phyloP scores from a whole-genome alignment of 140 eudicot species.

The Ambrosia hybrid region DNA sequence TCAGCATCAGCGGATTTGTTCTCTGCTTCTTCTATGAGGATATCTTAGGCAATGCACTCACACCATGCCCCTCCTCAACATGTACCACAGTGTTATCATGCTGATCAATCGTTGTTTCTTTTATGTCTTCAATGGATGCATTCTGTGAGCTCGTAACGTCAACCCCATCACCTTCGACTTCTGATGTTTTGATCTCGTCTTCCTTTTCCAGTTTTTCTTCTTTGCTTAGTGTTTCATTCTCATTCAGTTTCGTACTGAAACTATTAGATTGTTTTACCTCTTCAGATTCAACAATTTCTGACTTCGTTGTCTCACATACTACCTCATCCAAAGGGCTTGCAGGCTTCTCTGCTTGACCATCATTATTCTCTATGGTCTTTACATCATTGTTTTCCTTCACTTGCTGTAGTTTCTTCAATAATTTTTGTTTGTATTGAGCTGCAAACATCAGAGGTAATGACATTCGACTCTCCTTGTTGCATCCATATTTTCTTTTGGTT shows the following conservation, averaged over 20 bases:
- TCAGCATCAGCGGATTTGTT: constrained; percentile 13
- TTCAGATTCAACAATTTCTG: constrained; percentile 13
- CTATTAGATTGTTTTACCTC: neutral
- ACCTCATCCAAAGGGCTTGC: constrained; percentile 12
- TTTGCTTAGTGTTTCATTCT: neutral
- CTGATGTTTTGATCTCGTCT: constrained; percentile 3
- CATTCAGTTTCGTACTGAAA: neutral
- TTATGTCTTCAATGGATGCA: constrained; percentile 7
- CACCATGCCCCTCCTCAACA: constrained; percentile 2
- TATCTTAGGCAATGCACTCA: constrained; percentile 14
- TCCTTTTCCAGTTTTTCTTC: neutral
- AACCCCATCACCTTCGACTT: constrained; percentile 9
- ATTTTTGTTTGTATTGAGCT: constrained; percentile 15
- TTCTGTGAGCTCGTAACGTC: constrained; percentile 14
- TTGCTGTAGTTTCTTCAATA: neutral
- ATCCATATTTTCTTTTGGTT: constrained; percentile 5
- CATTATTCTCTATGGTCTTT: neutral
- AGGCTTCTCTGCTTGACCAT: constrained; percentile 10
- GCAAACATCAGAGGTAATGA: neutral
- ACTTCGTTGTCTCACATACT: constrained; percentile 20
- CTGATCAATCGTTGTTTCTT: constrained; percentile 15
- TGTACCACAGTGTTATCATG: constrained; percentile 12
- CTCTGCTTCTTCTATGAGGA: constrained; percentile 10
- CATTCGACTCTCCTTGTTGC: constrained; percentile 18
- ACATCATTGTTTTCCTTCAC: neutral